Evolutionary conservation across 192 early-diverging fungal species (phyloP).

Genomic region (Gorgonomyces haynaldii): DNA sequence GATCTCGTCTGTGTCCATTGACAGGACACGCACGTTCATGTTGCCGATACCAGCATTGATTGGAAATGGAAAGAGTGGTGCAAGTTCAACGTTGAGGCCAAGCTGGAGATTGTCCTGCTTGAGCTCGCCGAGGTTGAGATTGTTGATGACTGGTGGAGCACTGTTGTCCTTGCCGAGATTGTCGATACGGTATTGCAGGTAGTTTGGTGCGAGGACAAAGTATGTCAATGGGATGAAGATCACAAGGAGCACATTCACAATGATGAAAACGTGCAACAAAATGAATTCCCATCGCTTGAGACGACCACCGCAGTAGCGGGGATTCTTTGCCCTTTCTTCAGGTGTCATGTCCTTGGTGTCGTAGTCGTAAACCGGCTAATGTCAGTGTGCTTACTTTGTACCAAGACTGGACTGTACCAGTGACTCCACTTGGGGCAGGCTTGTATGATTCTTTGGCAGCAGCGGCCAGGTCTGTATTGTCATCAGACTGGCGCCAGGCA

Average conservation of each 20-base stretch:
- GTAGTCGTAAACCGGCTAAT: constrained; percentile 10
- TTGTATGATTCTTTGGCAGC: background rate
- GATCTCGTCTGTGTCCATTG: background rate
- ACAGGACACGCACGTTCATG: background rate
- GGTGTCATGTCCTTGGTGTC: constrained; percentile 2
- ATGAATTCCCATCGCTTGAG: constrained; percentile 10
- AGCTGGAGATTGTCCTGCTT: constrained; percentile 12
- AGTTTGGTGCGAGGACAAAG: constrained; percentile 3
- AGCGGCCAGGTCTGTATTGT: too few species aligned
- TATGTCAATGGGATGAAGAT: constrained; percentile 8
- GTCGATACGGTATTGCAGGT: constrained; percentile 7
- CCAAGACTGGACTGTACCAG: constrained; percentile 2
- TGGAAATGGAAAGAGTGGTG: constrained; percentile 1
- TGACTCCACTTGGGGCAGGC: background rate
- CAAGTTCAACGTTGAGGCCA: constrained; percentile 6
- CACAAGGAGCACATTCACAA: background rate
- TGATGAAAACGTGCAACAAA: constrained; percentile 2
- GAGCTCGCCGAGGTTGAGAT: background rate
- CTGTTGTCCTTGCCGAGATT: background rate
- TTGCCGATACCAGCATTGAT: constrained; percentile 2
- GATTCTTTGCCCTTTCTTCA: constrained; percentile 8
- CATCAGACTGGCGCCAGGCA: too few species aligned
- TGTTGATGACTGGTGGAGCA: constrained; percentile 2
- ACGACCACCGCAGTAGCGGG: constrained; percentile 3
- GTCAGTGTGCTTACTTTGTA: background rate